Base-by-base conservation (phyloP, 2,329 filamentous ascomycete genomes). In the Cordyceps militaris region DNA sequence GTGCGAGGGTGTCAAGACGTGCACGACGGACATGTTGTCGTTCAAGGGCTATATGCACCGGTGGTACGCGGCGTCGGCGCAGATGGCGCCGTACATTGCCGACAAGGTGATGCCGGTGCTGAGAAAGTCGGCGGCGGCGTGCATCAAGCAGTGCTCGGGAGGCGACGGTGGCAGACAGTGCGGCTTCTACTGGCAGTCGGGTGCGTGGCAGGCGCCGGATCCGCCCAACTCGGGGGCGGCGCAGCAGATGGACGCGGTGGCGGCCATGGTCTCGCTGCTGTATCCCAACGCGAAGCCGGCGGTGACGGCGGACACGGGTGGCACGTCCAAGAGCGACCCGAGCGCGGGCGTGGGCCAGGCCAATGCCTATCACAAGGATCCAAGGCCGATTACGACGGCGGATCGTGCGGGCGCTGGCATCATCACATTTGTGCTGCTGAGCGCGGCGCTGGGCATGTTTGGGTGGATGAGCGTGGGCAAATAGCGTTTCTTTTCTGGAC, bases 31-130 rank as follows among this genome's bases (percentile, higher is more conserved):
- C 62, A 83, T 87, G 71, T 72, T 79, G 58, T 79, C 80, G 6
- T 87, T 85, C 75, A 86, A 86, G 64, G 83, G 81, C 14, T 79
- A 83, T 51, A 70, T 86, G 23, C 74, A 79, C 36, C 76, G 79
- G 23, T 84, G 81, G 78, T 76, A 85, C 63, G 77, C 78, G 8
- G 72, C 76, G 44, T 75, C 78, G 2, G 75, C 77, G 3, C 73
- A 81, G 59, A 63, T 86, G 30, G 81, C 82, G 1, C 82, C 84
- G 0, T 79, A 76, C 48, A 81, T 79, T 1, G 69, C 71, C 26
- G 67, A 74, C 2, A 67, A 67, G n/a, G 79, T 87, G 56, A 71
- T 76, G 53, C 74, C 79, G 1, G 76, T 79, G 44, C 70, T 87
- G 2, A 69, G 72, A 48, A 75, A 73, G 4, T 83, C 82, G 1